A percentile compares a stretch with the other conserved stretches of the same genome.
Conservation (phyloP, 768 basidiomycete genomes). For the Ramaria rubella region DNA sequence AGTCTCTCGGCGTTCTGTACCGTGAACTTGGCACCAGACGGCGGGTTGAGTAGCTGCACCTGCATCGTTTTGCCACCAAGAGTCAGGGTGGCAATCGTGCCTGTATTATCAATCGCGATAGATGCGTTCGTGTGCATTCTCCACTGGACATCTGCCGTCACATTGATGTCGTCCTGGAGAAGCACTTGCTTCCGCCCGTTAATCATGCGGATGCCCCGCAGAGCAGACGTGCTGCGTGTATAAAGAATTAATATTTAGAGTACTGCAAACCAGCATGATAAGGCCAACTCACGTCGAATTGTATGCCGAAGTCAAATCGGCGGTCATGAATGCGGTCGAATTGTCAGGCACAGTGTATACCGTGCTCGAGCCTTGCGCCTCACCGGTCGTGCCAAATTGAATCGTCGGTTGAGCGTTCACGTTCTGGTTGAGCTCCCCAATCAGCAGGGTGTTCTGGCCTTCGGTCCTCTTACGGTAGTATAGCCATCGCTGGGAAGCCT, state of each 20-base stretch:
- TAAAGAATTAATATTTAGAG: not conserved
- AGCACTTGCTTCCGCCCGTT: constrained; percentile 86
- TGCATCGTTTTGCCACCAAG: constrained; percentile 63
- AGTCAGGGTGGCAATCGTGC: constrained; percentile 66
- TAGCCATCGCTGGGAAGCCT: constrained; percentile 68
- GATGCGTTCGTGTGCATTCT: constrained; percentile 97
- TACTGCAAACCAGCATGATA: constrained; percentile 1
- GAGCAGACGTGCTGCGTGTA: constrained; percentile 51
- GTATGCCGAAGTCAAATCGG: constrained; percentile 75
- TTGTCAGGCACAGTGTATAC: constrained; percentile 52
- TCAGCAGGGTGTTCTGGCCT: constrained; percentile 91
- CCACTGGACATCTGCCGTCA: constrained; percentile 64
- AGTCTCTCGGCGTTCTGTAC: constrained; percentile 50
- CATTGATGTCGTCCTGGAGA: constrained; percentile 83
- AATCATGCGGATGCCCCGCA: constrained; percentile 78
- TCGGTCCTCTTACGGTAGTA: constrained; percentile 97
- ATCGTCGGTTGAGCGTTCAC: constrained; percentile 58
- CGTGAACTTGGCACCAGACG: constrained; percentile 57
- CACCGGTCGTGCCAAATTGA: constrained; percentile 47
- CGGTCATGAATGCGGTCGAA: constrained; percentile 78
- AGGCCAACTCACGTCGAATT: constrained; percentile 50
- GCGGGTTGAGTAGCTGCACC: constrained; percentile 62
- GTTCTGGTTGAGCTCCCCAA: constrained; percentile 73
- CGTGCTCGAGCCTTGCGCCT: constrained; percentile 76
- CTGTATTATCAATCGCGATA: constrained; percentile 38